A percentile compares a stretch with the other conserved stretches of the same genome.
Conservation (phyloP, 2,329 filamentous ascomycete species). For the Pestalotiopsis fici region DNA sequence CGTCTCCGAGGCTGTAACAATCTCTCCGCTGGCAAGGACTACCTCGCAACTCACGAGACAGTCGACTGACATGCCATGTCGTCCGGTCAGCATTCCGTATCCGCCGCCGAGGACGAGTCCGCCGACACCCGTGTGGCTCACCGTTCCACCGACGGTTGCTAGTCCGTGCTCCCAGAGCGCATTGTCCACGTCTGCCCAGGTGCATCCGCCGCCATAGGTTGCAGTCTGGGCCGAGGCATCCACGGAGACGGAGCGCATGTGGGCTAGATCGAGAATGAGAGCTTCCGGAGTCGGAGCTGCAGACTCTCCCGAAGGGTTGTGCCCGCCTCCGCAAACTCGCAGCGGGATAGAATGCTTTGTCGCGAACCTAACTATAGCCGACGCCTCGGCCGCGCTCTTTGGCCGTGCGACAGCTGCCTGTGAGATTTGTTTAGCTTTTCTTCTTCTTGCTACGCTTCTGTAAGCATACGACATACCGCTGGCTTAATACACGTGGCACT, state of each 20-base stretch:
- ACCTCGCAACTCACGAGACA: conserved; percentile 38
- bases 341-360: conserved; percentile 45
- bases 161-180: conserved; percentile 50
- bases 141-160: conserved; percentile 62
- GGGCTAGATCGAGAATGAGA: conserved; percentile 55
- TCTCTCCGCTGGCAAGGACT: conserved; percentile 37
- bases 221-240: conserved; percentile 45
- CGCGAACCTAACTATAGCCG: conserved; percentile 44
- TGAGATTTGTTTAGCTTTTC: neutral
- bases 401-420: conserved; percentile 48
- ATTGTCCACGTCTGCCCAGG: conserved; percentile 56
- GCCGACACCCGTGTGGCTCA: conserved; percentile 63
- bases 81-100: conserved; percentile 56
- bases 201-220: conserved; percentile 50
- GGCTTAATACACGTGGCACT: conserved; percentile 36
- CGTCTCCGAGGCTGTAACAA: conserved; percentile 38
- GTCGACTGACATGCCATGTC: conserved; percentile 51
- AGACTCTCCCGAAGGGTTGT: conserved; percentile 53
- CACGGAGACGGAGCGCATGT: conserved; percentile 51
- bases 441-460: neutral
- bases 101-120: conserved; percentile 60
- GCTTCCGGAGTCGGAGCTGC: conserved; percentile 46
- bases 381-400: conserved; percentile 38
- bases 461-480: conserved; percentile 20
- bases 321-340: conserved; percentile 56